phyloP scores from a whole-genome alignment of 345 rosid genomes.

The Hibiscus mutabilis region DNA sequence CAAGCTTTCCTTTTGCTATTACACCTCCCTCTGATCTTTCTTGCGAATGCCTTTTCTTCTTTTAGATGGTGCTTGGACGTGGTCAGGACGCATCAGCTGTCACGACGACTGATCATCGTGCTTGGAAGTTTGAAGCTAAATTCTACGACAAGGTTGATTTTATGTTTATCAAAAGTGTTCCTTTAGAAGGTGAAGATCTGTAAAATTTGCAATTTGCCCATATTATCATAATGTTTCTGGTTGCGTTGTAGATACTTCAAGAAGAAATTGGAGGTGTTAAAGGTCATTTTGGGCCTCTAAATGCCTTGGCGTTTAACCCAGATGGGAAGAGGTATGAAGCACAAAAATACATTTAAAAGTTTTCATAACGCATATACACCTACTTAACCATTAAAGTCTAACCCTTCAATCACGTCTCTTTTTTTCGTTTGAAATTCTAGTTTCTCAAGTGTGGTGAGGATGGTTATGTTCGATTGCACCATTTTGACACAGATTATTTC shows the following conservation, averaged over 20 bases:
- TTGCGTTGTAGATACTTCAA: slow-evolving; percentile 49
- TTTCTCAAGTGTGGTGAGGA: slow-evolving; percentile 96
- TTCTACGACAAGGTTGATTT: slow-evolving; percentile 67
- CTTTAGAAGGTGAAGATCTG: not conserved
- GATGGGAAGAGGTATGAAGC: slow-evolving; percentile 76
- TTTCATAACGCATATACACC: no score
- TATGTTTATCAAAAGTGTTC: not conserved
- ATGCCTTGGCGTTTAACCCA: slow-evolving; percentile 92
- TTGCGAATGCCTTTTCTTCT: not conserved
- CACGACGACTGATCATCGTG: slow-evolving; percentile 94
- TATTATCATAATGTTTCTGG: not conserved
- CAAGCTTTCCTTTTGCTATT: not conserved
- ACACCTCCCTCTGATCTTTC: not conserved
- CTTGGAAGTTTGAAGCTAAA: slow-evolving; percentile 97
- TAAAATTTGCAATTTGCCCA: not conserved
- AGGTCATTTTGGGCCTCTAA: slow-evolving; percentile 97
- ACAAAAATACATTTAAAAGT: no score
- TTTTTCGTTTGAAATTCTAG: slow-evolving; percentile 23
- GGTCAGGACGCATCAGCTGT: slow-evolving; percentile 98
- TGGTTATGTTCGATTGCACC: slow-evolving; percentile 92
- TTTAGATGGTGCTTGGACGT: slow-evolving; percentile 95
- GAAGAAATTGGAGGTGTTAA: slow-evolving; percentile 96
- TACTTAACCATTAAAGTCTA: no score
- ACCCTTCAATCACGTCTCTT: no score
- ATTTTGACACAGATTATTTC: slow-evolving; percentile 82